Evolutionary conservation across 208 protist genomes (phyloP).

Genomic region (Herpetomonas samuelpessoai): DNA sequence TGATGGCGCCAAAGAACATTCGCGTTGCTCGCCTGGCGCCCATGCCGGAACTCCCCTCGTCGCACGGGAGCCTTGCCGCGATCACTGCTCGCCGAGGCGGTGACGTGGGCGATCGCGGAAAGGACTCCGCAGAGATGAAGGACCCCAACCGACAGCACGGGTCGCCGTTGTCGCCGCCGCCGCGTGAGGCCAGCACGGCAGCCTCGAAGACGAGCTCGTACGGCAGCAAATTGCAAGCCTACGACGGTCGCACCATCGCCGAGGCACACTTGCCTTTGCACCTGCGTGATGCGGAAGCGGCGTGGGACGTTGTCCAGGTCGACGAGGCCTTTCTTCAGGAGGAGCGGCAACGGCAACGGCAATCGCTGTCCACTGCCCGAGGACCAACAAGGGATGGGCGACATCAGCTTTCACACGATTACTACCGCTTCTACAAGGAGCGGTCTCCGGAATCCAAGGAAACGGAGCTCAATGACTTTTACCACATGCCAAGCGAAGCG

Average conservation of each 20-base stretch:
- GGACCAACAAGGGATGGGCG: too few relatives aligned
- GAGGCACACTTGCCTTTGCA: background rate
- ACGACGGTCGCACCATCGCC: background rate
- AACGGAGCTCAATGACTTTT: background rate
- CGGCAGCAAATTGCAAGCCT: too few relatives aligned
- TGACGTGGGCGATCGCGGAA: background rate
- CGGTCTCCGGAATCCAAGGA: too few relatives aligned
- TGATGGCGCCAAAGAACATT: conserved; percentile 46
- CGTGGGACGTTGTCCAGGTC: conserved; percentile 3
- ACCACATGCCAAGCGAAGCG: background rate
- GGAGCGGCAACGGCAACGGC: conserved; percentile 7
- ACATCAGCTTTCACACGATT: background rate
- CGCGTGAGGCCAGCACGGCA: background rate
- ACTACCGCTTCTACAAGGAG: background rate
- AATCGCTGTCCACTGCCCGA: background rate
- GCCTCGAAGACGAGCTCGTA: background rate
- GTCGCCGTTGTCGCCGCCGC: too few relatives aligned
- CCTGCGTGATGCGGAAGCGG: background rate
- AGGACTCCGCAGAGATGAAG: too few relatives aligned
- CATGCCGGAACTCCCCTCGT: conserved; percentile 16
- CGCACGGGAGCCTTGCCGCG: background rate
- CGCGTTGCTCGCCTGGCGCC: conserved; percentile 44
- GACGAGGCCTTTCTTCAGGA: background rate
- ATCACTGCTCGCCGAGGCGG: background rate
- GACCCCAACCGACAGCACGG: background rate